Percentiles rank a stretch among this genome's conserved stretches.
Evolutionary conservation across 2,329 filamentous ascomycete genomes (phyloP).

Genomic region (Ceratocystis albifundus): DNA sequence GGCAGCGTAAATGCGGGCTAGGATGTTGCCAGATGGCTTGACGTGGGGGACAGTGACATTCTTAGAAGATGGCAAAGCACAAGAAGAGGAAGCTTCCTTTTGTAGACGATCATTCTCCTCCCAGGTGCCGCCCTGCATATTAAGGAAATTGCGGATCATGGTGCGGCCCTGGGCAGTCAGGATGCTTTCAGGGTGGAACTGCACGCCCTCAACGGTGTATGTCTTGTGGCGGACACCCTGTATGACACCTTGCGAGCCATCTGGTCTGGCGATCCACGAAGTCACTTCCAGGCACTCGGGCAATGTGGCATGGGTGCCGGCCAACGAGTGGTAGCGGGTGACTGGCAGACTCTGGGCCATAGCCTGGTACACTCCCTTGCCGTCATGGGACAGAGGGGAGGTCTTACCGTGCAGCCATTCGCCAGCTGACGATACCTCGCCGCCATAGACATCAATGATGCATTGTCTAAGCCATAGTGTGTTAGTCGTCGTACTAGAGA

Average conservation of each 20-base stretch:
- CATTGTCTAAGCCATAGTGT: conserved; percentile 53
- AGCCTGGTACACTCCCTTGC: conserved; percentile 80
- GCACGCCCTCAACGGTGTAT: conserved; percentile 83
- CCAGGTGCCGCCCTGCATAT: conserved; percentile 85
- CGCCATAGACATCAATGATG: conserved; percentile 88
- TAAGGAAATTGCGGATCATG: conserved; percentile 89
- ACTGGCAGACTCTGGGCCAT: conserved; percentile 72
- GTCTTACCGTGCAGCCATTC: conserved; percentile 98
- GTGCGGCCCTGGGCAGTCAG: conserved; percentile 74
- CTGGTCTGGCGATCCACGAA: conserved; percentile 71
- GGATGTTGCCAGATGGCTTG: conserved; percentile 58
- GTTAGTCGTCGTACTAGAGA: conserved; percentile 13
- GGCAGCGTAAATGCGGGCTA: conserved; percentile 81
- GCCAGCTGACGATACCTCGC: conserved; percentile 79
- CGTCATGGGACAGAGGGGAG: conserved; percentile 77
- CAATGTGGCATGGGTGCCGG: conserved; percentile 77
- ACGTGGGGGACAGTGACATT: conserved; percentile 33
- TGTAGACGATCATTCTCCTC: conserved; percentile 57
- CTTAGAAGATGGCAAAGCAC: conserved; percentile 24
- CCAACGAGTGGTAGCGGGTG: conserved; percentile 91
- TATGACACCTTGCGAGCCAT: conserved; percentile 73
- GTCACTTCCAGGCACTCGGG: conserved; percentile 79
- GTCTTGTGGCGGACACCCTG: conserved; percentile 95
- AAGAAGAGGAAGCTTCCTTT: conserved; percentile 28
- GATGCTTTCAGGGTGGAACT: conserved; percentile 97